Evolutionary conservation across 345 rosid genomes (phyloP).

Genomic region (Camelina neglecta): DNA sequence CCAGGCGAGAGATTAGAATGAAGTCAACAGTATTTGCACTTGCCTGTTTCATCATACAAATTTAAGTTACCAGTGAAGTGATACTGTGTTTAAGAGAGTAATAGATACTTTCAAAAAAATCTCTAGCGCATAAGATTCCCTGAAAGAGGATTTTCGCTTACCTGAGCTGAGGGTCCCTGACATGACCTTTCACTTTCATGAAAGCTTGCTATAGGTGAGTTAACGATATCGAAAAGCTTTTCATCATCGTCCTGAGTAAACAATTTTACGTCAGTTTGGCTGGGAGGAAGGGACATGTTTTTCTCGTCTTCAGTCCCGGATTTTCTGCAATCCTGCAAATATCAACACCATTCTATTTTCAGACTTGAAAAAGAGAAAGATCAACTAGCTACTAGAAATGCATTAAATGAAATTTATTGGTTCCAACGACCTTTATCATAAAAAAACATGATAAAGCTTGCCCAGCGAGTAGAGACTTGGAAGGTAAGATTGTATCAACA

Average conservation of each 20-base stretch:
- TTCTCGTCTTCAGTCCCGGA: constrained; percentile 55
- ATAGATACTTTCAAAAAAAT: neutral
- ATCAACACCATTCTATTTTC: constrained; percentile 23
- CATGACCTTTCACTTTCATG: constrained; percentile 72
- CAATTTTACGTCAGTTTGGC: constrained; percentile 60
- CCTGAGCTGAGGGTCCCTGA: constrained; percentile 64
- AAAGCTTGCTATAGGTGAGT: constrained; percentile 79
- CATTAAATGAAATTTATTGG: constrained; percentile 11
- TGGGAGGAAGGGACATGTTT: constrained; percentile 42
- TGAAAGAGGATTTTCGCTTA: constrained; percentile 32
- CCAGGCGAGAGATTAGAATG: constrained; percentile 61
- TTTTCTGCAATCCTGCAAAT: constrained; percentile 45
- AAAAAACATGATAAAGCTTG: constrained; percentile 89
- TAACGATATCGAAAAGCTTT: constrained; percentile 55
- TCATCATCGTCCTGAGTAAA: constrained; percentile 50
- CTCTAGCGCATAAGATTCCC: constrained; percentile 5
- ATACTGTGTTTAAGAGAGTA: constrained; percentile 1
- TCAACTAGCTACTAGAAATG: constrained; percentile 22
- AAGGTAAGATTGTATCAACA: constrained; percentile 63
- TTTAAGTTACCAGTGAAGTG: constrained; percentile 7
- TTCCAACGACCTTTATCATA: constrained; percentile 66
- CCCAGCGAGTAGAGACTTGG: constrained; percentile 68
- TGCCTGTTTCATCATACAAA: constrained; percentile 54
- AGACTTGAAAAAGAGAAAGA: constrained; percentile 12
- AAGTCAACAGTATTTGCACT: constrained; percentile 65